Evolutionary conservation across 176 grass and related monocot species (phyloP).

Genomic region (Panicum miliaceum): DNA sequence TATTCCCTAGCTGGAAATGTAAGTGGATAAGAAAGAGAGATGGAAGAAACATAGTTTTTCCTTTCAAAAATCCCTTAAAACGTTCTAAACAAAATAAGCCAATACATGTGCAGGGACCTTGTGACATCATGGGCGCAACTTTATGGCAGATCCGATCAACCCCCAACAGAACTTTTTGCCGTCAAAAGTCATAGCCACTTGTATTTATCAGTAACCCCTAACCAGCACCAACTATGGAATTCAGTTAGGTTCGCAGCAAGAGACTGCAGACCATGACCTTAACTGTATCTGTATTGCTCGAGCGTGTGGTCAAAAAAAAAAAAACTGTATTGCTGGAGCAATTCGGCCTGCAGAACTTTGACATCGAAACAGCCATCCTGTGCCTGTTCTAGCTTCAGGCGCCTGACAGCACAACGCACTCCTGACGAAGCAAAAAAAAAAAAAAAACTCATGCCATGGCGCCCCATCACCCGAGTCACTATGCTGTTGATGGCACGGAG

Average conservation of each 20-base stretch:
- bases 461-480: not conserved
- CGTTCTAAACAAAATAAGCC: not conserved
- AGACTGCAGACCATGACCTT: not conserved
- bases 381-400: not conserved
- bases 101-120: not conserved
- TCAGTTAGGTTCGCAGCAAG: slow-evolving; percentile 2
- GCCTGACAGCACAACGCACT: not conserved
- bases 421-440: too few species aligned
- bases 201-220: not conserved
- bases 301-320: not conserved
- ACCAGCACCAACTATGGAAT: not conserved
- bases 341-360: slow-evolving; percentile 29
- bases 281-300: not conserved
- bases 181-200: not conserved
- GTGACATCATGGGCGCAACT: not conserved
- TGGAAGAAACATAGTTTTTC: not conserved
- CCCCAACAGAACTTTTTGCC: slow-evolving; percentile 10
- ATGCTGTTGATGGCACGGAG: not conserved
- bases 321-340: slow-evolving; percentile 14
- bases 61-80: not conserved
- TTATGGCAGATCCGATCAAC: slow-evolving; percentile 18
- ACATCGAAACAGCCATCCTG: not conserved
- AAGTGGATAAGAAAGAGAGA: not conserved
- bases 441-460: not conserved
- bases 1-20: not conserved